Evolutionary conservation across 306 rosid species (phyloP).

Genomic region (Morella rubra): DNA sequence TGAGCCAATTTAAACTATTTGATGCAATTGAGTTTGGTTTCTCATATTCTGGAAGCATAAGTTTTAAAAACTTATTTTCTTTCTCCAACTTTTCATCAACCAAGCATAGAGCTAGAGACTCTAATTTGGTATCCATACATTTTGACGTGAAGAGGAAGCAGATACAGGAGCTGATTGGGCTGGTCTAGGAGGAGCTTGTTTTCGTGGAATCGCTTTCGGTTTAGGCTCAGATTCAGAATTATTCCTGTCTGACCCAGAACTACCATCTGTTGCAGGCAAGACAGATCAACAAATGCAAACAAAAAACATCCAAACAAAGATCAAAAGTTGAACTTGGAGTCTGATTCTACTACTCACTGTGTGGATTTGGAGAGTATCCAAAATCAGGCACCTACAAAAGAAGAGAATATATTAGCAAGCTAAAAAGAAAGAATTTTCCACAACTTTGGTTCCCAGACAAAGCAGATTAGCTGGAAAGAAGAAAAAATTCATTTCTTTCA

Average conservation of each 20-base stretch:
- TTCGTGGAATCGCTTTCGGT: constrained; percentile 57
- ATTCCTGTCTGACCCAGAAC: constrained; percentile 88
- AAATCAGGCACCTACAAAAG: constrained; percentile 89
- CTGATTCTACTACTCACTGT: constrained; percentile 70
- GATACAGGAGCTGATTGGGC: constrained; percentile 38
- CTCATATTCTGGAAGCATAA: constrained; percentile 37
- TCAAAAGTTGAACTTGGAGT: constrained; percentile 38
- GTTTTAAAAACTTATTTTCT: constrained; percentile 38
- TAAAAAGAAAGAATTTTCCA: constrained; percentile 19
- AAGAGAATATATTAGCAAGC: constrained; percentile 39
- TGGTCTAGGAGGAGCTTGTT: constrained; percentile 63
- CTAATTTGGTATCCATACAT: constrained; percentile 68
- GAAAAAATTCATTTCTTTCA: constrained; percentile 32
- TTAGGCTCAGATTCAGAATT: constrained; percentile 76
- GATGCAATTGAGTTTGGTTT: constrained; percentile 40
- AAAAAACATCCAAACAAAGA: neutral
- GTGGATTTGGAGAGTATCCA: constrained; percentile 96
- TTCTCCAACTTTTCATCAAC: constrained; percentile 41
- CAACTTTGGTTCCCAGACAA: constrained; percentile 14
- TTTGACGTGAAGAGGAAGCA: constrained; percentile 52
- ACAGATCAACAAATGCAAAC: constrained; percentile 8
- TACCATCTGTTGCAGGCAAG: constrained; percentile 57
- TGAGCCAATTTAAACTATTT: constrained; percentile 38
- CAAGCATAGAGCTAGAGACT: constrained; percentile 48
- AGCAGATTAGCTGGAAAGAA: constrained; percentile 6